Evolutionary conservation across 441 rosid species (phyloP).

Genomic region (Syzygium malaccense): DNA sequence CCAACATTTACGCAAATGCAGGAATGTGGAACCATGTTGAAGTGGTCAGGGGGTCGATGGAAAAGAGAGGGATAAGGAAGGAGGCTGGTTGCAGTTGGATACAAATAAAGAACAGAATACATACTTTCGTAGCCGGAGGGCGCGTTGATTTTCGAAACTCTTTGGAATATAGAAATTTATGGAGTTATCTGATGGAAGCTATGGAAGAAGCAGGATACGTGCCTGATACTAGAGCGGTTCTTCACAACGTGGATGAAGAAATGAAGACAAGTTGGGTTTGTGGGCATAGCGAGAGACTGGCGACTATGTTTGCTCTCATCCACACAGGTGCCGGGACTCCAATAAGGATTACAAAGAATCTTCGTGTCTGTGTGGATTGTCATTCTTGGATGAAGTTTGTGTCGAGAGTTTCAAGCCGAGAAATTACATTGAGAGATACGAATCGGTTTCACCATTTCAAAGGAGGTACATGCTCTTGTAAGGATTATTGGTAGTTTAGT

Average conservation of each 20-base stretch:
- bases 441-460: not conserved
- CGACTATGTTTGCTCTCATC: constrained; percentile 25
- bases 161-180: constrained; percentile 22
- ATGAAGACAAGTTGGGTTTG: constrained; percentile 29
- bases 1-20: constrained; percentile 29
- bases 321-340: constrained; percentile 24
- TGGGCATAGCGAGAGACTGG: constrained; percentile 39
- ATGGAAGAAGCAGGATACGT: constrained; percentile 23
- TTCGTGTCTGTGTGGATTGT: constrained; percentile 39
- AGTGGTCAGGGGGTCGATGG: constrained; percentile 22
- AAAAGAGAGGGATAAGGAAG: constrained; percentile 25
- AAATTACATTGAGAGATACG: not conserved
- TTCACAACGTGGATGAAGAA: constrained; percentile 38
- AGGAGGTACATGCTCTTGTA: not conserved
- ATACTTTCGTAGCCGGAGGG: constrained; percentile 31
- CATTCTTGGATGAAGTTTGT: constrained; percentile 38
- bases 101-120: constrained; percentile 18
- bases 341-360: constrained; percentile 35
- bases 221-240: constrained; percentile 23
- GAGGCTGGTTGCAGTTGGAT: constrained; percentile 42
- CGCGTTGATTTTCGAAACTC: constrained; percentile 28
- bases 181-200: constrained; percentile 17
- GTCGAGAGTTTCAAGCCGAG: not conserved
- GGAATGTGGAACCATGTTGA: constrained; percentile 28
- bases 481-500: not conserved